A percentile compares a stretch with the other conserved stretches of the same genome.
Conservation (phyloP, 2,329 filamentous ascomycete species). For the Colletotrichum godetiae region DNA sequence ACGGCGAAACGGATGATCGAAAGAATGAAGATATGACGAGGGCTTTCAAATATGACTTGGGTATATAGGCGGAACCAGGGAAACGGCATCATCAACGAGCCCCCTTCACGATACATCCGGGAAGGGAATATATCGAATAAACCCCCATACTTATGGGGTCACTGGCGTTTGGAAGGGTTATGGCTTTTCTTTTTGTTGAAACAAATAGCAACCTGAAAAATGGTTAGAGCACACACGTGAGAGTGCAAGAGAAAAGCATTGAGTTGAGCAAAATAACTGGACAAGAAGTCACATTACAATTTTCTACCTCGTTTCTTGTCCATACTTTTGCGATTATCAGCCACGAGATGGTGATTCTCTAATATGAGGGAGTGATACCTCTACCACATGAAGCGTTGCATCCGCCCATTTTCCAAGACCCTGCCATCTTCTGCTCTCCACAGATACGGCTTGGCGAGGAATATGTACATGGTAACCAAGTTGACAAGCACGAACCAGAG, state of each 20-base stretch:
- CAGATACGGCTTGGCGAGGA: constrained; percentile 74
- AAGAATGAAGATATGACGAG: constrained; percentile 2
- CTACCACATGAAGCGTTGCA: constrained; percentile 88
- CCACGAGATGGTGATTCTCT: neutral
- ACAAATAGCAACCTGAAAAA: constrained; percentile 1
- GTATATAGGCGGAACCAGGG: constrained; percentile 20
- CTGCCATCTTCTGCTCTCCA: constrained; percentile 69
- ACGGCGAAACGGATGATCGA: neutral
- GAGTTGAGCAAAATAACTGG: neutral
- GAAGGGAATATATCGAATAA: neutral
- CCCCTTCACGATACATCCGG: constrained; percentile 2
- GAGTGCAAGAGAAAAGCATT: constrained; percentile 21
- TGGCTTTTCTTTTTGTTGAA: neutral
- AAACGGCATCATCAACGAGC: constrained; percentile 20
- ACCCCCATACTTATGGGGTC: neutral
- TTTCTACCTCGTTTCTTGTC: neutral
- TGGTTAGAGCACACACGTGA: constrained; percentile 28
- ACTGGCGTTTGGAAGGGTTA: constrained; percentile 26
- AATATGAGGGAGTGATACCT: neutral
- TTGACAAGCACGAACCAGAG: constrained; percentile 77
- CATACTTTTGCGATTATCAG: neutral
- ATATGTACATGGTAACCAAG: constrained; percentile 74
- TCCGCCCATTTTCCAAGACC: constrained; percentile 63
- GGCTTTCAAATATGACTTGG: neutral
- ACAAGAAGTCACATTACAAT: neutral